Evolutionary conservation across 2,329 filamentous ascomycete species (phyloP), one percentile per base, ranked within the genome.

Genomic region (Allantophomopsis cytisporea): DNA sequence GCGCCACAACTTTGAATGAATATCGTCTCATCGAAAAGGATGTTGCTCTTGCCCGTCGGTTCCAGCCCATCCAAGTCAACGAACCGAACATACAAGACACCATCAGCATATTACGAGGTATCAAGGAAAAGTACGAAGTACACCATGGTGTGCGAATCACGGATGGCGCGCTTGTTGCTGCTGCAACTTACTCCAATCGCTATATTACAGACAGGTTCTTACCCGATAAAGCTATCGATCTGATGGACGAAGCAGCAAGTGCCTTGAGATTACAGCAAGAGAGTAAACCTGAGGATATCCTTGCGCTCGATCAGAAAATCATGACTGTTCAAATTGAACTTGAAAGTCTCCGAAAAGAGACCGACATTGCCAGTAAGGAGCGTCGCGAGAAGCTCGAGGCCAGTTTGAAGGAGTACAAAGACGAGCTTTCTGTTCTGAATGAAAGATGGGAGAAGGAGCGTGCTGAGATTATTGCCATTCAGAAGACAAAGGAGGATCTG

Each of bases 301-400:
- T 93, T 63, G 77, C 82, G 38, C 73, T 96, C 2, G 89, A 96
- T 52, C 83, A 93, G 45, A 85, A 88, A 53, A 94, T 96, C 43
- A 93, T 95, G 76, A 96, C 89, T 0, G 86, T 96, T 12, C 89
- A 95, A 55, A 96, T 98, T 45, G 89, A 98, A 57, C 69, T 96
- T 1, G 91, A 96, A 56, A 95, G 87, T 44, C 63, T 98, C 33
- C 76, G 89, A 38, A 96, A 96, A 53, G 91, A 98, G 58, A 94
- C 80, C 10, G 91, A 98, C 49, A 70, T 94, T 37, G 80, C 83
- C 14, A 94, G 87, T 54, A 80, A 79, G 49, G 91, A 96, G 59
- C 76, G 91, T 14, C 73, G 87, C 16, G 83, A 93, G 51, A 89
- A 89, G 53, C 71, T 96, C 1, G 81, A 96, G 56, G 66, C 72